Base-by-base conservation (phyloP, 345 rosid genomes). In the Carallia pectinifolia region DNA sequence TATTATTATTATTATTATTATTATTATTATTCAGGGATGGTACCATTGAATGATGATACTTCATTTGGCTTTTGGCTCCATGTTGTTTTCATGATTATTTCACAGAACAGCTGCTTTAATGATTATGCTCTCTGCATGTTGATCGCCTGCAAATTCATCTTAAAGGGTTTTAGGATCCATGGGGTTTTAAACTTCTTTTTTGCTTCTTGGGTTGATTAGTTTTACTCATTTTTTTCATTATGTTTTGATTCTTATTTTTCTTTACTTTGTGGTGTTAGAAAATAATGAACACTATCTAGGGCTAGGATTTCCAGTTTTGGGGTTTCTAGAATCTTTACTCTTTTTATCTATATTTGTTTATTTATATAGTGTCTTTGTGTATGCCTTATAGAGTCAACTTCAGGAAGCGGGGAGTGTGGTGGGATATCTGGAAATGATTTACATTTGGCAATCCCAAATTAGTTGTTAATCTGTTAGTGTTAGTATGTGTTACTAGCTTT, bases 41-140 rank as follows among this genome's bases (percentile, higher is more conserved):
- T 12, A 44, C 50, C 50, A 3, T 44, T 44, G 12, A 23, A 37
- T 62, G 61, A 77, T 65, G 53, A 62, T 71, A 47, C 30, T 29
- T 6, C 33, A 40, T 1, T 61, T 27, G 65, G 59, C 70, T 77
- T 68, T 71, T 66, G 44, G 10, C 63, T 31, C 64, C 58, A 61
- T 58, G 70, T 38, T 69, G 66, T 70, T 67, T 33, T 77, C 56
- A 65, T 68, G 15, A 72, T 71, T 74, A 78, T 74, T 69, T 69
- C 17, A 58, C 62, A 66, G 68, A 29, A 23, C 40, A 29, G 33
- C 38, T 80, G 53, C 59, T 65, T 73, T 67, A 60, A 73, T 80
- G 66, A 80, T 80, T 77, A 64, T 58, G 84, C 38, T 75, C 67
- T 67, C 65, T 65, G 66, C 78, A 68, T 73, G 66, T 33, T 62